A percentile compares a stretch with the other conserved stretches of the same genome.
Evolutionary conservation across 2,329 filamentous ascomycete genomes (phyloP).

Genomic region (Cladosporium sp.): DNA sequence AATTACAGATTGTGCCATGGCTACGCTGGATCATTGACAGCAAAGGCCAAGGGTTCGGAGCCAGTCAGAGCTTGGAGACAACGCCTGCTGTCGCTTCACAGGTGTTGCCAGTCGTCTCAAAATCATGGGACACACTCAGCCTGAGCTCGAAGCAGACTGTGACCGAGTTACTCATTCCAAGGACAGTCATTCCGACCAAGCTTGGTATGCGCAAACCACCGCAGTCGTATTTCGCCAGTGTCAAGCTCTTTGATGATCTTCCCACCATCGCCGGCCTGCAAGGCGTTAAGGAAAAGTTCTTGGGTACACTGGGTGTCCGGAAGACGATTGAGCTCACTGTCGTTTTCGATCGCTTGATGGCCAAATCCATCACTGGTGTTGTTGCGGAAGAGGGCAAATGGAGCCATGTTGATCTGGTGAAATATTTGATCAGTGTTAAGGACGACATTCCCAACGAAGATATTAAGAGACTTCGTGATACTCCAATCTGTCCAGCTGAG

Average conservation of each 20-base stretch:
- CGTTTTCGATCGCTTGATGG: conserved; percentile 82
- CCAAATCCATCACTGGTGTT: conserved; percentile 48
- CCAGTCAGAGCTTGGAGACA: conserved; percentile 66
- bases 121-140: conserved; percentile 81
- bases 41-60: conserved; percentile 54
- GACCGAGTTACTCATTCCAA: conserved; percentile 58
- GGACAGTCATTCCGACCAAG: conserved; percentile 83
- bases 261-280: conserved; percentile 73
- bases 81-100: conserved; percentile 71
- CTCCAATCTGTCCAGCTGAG: conserved; percentile 79
- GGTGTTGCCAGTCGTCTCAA: conserved; percentile 76
- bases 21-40: conserved; percentile 73
- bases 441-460: conserved; percentile 84
- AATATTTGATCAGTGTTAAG: conserved; percentile 84
- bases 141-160: conserved; percentile 62
- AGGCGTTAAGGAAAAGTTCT: conserved; percentile 84
- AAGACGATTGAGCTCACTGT: conserved; percentile 94
- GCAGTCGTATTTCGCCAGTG: conserved; percentile 89
- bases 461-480: conserved; percentile 70
- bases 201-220: conserved; percentile 78
- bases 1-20: conserved; percentile 83
- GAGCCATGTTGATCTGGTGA: conserved; percentile 93
- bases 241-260: conserved; percentile 91
- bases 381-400: conserved; percentile 57
- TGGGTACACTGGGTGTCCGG: conserved; percentile 77